A percentile compares a stretch with the other conserved stretches of the same genome.
Conservation (phyloP, 306 rosid genomes). For the Cotoneaster glaucophyllus region DNA sequence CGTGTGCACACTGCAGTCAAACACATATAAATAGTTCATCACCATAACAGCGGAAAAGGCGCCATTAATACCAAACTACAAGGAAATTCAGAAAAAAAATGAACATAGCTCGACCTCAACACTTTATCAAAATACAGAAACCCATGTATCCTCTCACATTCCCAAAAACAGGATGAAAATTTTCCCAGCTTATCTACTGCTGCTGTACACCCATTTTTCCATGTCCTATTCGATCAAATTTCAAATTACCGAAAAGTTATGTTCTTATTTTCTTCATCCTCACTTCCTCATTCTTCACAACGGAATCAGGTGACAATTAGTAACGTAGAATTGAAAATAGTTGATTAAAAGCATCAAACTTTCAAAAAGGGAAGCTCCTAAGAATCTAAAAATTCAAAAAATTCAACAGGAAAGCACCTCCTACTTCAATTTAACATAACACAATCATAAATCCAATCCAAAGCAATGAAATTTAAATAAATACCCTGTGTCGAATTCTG, state of each 20-base stretch:
- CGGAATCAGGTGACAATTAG: background rate
- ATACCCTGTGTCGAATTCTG: constrained; percentile 88
- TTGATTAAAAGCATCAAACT: background rate
- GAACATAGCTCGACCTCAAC: background rate
- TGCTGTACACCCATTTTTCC: background rate
- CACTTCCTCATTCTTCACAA: background rate
- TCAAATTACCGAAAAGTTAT: background rate
- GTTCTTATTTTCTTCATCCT: background rate
- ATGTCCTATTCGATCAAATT: background rate
- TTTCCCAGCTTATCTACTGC: background rate
- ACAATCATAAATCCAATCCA: background rate
- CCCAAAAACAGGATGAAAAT: background rate
- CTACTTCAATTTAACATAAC: background rate
- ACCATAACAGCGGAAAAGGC: background rate
- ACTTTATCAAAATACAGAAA: background rate
- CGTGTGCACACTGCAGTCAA: constrained; percentile 82
- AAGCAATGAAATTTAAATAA: background rate
- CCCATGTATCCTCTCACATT: background rate
- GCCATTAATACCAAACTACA: background rate
- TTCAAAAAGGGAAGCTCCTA: background rate
- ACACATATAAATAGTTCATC: constrained; percentile 13
- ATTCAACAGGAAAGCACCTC: background rate
- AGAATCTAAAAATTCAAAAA: background rate
- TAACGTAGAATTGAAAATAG: background rate
- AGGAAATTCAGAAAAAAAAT: background rate